Evolutionary conservation across 768 basidiomycete species (phyloP), one percentile per base, ranked within the genome.

Genomic region (Podaxis rugospora): DNA sequence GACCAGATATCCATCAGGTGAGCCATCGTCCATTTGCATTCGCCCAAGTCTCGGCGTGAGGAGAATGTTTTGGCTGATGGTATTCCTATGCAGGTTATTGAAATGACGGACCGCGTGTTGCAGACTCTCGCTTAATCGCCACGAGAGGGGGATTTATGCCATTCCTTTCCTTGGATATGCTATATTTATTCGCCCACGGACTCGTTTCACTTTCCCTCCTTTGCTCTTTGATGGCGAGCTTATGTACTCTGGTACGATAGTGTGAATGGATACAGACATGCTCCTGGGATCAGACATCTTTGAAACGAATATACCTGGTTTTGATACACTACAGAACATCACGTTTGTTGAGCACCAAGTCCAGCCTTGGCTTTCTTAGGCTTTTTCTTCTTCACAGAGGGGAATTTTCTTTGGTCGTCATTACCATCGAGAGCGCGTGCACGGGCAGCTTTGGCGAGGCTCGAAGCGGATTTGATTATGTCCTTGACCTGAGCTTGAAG

Each of bases 1-100:
- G 97, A 64, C 95, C 95, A 16, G 86, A 90, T 74, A 95, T 98
- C 35, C 85, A 93, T 64, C 76, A 88, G 83, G 95, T 93, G 64
- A 27, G 77, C 67, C 44, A 11, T 51, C n/a, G 28, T 16, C 42
- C 42, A 7, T 44, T 18, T 18, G 2, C 6, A 61, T 57, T 32
- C 32, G 32, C 32, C 14, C 39, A 21, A 32, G 13, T 52, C 27
- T 28, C 23, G 5, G 10, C 57, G 40, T 42, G 32, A n/a, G 23
- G n/a, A 44, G 16, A 6, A 1, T 18, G n/a, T 39, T 9, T 55
- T 55, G 32, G 42, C 57, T 18, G 18, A 14, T n/a, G 2, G 0
- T 40, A 13, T 61, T 55, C 51, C 62, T 40, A 44, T 32, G 40
- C 36, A 92, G 89, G 85, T 93, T 42, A 81, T 92, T 57, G 73